phyloP scores from a whole-genome alignment of 164 flowering plant genomes.

The Nymphaea thermarum region DNA sequence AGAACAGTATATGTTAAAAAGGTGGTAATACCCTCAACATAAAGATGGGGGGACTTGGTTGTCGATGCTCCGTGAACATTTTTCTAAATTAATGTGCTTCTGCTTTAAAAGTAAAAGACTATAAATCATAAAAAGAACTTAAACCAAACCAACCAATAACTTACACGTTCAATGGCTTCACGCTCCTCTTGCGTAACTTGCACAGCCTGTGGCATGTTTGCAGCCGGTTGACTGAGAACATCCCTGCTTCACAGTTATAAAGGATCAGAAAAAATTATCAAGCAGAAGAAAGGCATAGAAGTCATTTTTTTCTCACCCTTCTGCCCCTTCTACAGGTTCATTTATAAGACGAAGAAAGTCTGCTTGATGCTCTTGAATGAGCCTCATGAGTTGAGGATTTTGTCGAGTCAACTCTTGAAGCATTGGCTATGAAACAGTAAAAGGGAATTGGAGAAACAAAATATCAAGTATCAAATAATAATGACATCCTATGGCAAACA shows the following conservation, averaged over 20 bases:
- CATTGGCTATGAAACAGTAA: conserved; percentile 40
- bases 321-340: conserved; percentile 62
- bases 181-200: conserved; percentile 66
- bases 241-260: conserved; percentile 22
- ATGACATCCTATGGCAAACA: background rate
- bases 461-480: background rate
- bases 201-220: conserved; percentile 50
- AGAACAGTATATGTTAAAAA: too few relatives aligned
- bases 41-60: too few relatives aligned
- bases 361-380: conserved; percentile 63
- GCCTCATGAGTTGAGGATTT: conserved; percentile 53
- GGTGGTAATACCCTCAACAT: too few relatives aligned
- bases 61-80: too few relatives aligned
- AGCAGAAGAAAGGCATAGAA: background rate
- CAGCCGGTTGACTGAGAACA: conserved; percentile 37
- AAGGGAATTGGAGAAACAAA: background rate
- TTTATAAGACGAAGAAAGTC: conserved; percentile 63
- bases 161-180: conserved; percentile 75
- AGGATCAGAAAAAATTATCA: background rate
- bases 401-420: conserved; percentile 70
- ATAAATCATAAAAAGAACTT: too few relatives aligned
- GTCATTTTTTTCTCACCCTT: conserved; percentile 19
- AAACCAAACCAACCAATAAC: conserved; percentile 7
- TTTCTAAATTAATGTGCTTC: too few relatives aligned
- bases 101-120: too few relatives aligned